Conservation (phyloP, 2,329 filamentous ascomycete species). For the Diaporthe citrichinensis region DNA sequence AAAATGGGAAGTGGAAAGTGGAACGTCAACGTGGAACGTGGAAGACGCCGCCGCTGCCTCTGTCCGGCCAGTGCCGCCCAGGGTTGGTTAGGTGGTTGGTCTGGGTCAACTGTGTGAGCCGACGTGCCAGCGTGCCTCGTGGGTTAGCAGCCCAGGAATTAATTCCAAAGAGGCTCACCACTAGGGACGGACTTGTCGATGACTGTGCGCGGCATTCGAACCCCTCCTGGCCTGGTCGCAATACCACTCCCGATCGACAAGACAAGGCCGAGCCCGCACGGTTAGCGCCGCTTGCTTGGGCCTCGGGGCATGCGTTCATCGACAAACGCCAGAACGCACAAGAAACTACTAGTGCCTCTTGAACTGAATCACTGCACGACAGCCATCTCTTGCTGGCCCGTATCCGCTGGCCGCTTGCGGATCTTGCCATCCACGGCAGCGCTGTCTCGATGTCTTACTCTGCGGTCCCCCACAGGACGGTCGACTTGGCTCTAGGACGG, state of each 20-base stretch:
- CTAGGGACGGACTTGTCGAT: background rate
- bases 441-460: slow-evolving; percentile 40
- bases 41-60: background rate
- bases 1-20: background rate
- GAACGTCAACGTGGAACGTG: slow-evolving; percentile 3
- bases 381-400: slow-evolving; percentile 19
- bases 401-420: slow-evolving; percentile 30
- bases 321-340: slow-evolving; percentile 38
- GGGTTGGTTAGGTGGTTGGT: background rate
- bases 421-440: slow-evolving; percentile 34
- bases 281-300: slow-evolving; percentile 37
- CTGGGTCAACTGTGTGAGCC: background rate
- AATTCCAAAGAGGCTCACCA: slow-evolving; percentile 26
- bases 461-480: slow-evolving; percentile 34
- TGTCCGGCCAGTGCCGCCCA: background rate
- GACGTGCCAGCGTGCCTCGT: background rate
- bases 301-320: slow-evolving; percentile 34
- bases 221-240: slow-evolving; percentile 19
- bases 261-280: slow-evolving; percentile 10
- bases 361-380: slow-evolving; percentile 36
- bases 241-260: background rate
- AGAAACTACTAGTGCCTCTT: slow-evolving; percentile 31
- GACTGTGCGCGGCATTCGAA: slow-evolving; percentile 26
- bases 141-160: background rate
- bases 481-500: slow-evolving; percentile 11